Evolutionary conservation across 768 basidiomycete genomes (phyloP).

Genomic region (Boletellus emodensis): DNA sequence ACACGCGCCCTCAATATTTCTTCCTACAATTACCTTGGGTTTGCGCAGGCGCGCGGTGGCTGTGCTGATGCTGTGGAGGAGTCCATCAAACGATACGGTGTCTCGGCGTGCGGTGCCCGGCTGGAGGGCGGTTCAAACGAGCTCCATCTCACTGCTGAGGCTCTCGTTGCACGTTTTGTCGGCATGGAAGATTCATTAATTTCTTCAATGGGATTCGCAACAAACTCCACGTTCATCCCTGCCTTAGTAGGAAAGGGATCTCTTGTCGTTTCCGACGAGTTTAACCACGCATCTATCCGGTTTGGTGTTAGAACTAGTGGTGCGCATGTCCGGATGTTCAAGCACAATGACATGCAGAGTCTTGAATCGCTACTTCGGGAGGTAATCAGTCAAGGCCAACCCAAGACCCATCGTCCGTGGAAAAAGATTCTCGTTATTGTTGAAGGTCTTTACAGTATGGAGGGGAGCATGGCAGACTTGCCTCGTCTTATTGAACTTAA

Average conservation of each 20-base stretch:
- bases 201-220: constrained; percentile 95
- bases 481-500: constrained; percentile 83
- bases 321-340: constrained; percentile 88
- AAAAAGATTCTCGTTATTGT: constrained; percentile 95
- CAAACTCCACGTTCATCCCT: constrained; percentile 91
- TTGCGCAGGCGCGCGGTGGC: constrained; percentile 88
- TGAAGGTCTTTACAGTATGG: constrained; percentile 97
- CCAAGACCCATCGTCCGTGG: constrained; percentile 98
- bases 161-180: constrained; percentile 84
- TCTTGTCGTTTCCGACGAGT: constrained; percentile 93
- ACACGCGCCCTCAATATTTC: constrained; percentile 95
- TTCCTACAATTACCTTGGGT: constrained; percentile 99
- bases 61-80: constrained; percentile 95
- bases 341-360: constrained; percentile 90
- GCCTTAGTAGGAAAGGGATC: constrained; percentile 88
- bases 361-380: constrained; percentile 82
- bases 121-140: constrained; percentile 86
- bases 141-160: constrained; percentile 75
- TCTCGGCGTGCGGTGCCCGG: constrained; percentile 71
- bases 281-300: constrained; percentile 94
- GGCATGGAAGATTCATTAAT: constrained; percentile 89
- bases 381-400: constrained; percentile 94
- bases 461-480: constrained; percentile 88
- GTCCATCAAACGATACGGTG: constrained; percentile 73
- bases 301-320: constrained; percentile 88